Evolutionary conservation across 2,329 filamentous ascomycete genomes (phyloP).

Genomic region (Cladobotryum mycophilum): DNA sequence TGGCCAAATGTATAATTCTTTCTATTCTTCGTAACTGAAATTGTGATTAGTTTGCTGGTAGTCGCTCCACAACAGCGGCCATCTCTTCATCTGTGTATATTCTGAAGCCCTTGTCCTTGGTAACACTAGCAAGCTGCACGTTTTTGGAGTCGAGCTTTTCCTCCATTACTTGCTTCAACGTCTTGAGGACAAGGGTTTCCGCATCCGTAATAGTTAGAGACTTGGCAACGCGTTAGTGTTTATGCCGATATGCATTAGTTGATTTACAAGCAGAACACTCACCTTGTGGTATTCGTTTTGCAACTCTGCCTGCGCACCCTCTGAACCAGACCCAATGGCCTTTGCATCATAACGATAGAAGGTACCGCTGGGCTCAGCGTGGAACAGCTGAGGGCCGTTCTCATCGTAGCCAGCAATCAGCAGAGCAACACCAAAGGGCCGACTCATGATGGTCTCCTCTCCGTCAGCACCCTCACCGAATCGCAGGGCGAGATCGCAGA

Average conservation of each 20-base stretch:
- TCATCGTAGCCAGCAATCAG: slow-evolving; percentile 97
- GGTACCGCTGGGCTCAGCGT: slow-evolving; percentile 94
- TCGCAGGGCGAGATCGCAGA: slow-evolving; percentile 91
- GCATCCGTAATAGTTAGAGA: slow-evolving; percentile 89
- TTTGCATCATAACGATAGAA: slow-evolving; percentile 99
- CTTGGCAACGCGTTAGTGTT: slow-evolving; percentile 30
- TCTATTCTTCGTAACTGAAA: slow-evolving; percentile 14
- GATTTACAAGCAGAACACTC: slow-evolving; percentile 13
- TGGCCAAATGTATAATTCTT: slow-evolving; percentile 2
- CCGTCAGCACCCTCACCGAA: slow-evolving; percentile 97
- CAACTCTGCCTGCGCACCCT: slow-evolving; percentile 94
- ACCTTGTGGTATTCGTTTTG: slow-evolving; percentile 98
- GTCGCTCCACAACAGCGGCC: slow-evolving; percentile 81
- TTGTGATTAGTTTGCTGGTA: slow-evolving; percentile 55
- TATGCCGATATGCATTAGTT: not conserved
- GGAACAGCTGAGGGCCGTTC: slow-evolving; percentile 93
- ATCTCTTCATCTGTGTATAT: slow-evolving; percentile 99
- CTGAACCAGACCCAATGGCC: slow-evolving; percentile 93
- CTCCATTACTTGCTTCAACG: slow-evolving; percentile 99
- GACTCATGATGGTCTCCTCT: slow-evolving; percentile 97
- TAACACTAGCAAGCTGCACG: slow-evolving; percentile 95
- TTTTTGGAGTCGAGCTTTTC: slow-evolving; percentile 99
- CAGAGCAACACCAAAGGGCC: slow-evolving; percentile 93
- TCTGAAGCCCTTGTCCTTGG: slow-evolving; percentile 94
- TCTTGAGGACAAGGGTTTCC: slow-evolving; percentile 93